Conservation (phyloP, 306 rosid species). For the Bauhinia variegata region DNA sequence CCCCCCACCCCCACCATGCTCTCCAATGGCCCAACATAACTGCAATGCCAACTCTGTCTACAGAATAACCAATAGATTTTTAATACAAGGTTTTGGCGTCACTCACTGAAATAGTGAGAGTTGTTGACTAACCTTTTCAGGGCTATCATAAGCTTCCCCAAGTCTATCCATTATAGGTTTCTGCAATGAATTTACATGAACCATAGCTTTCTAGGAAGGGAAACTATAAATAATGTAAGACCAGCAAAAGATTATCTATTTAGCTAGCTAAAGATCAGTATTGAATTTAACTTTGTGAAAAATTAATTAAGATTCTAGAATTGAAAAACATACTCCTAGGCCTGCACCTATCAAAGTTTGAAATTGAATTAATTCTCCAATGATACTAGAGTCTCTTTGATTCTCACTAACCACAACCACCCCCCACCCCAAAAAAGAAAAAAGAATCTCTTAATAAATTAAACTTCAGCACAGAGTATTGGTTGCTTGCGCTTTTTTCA, state of each 20-base stretch:
- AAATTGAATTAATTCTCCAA: too few species aligned
- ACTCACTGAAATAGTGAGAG: conserved; percentile 19
- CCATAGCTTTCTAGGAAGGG: conserved; percentile 23
- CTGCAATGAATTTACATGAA: conserved; percentile 51
- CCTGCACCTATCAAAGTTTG: too few species aligned
- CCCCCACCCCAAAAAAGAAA: too few species aligned
- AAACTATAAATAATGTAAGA: conserved; percentile 12
- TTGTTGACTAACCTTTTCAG: conserved; percentile 69
- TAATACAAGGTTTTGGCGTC: conserved; percentile 22
- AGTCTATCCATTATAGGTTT: conserved; percentile 93
- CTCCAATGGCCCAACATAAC: conserved; percentile 98
- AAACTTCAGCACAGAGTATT: too few species aligned
- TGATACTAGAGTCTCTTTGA: too few species aligned
- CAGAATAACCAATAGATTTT: conserved; percentile 38
- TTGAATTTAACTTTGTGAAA: background rate
- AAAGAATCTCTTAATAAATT: too few species aligned
- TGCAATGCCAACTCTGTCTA: conserved; percentile 94
- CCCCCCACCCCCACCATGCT: conserved; percentile 94
- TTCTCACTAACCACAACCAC: too few species aligned
- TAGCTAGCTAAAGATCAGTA: background rate
- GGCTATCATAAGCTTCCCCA: conserved; percentile 87
- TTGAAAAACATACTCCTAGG: too few species aligned
- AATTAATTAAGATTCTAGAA: too few species aligned
- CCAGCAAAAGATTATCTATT: background rate
- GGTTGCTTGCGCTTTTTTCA: too few species aligned